phyloP scores from a whole-genome alignment of 2,329 filamentous ascomycete genomes.

The Fusarium falciforme region DNA sequence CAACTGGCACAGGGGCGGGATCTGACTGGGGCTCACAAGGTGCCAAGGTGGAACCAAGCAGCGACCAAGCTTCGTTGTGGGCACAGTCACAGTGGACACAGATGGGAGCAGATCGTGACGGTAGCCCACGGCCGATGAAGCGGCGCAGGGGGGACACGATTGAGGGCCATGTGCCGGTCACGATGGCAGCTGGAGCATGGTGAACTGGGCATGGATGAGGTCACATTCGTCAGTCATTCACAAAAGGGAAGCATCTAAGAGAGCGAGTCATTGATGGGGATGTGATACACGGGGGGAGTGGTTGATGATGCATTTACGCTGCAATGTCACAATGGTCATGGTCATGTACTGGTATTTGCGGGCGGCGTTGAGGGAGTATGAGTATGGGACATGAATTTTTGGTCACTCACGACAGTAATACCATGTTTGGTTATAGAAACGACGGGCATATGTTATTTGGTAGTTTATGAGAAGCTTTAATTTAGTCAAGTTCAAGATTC shows the following conservation, averaged over 20 bases:
- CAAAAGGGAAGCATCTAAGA: slow-evolving; percentile 2
- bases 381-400: slow-evolving; percentile 15
- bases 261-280: slow-evolving; percentile 8
- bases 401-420: slow-evolving; percentile 22
- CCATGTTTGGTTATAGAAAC: slow-evolving; percentile 28
- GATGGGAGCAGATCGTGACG: slow-evolving; percentile 49
- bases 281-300: neutral
- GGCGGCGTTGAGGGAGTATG: slow-evolving; percentile 18
- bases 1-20: slow-evolving; percentile 41
- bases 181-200: slow-evolving; percentile 47
- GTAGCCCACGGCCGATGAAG: slow-evolving; percentile 53
- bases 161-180: slow-evolving; percentile 48
- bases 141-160: slow-evolving; percentile 49
- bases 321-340: slow-evolving; percentile 28
- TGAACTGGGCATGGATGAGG: slow-evolving; percentile 20
- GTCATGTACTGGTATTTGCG: slow-evolving; percentile 7
- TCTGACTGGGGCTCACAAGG: slow-evolving; percentile 48
- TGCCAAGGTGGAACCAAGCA: slow-evolving; percentile 46
- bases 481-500: neutral
- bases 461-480: slow-evolving; percentile 17
- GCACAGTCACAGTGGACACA: slow-evolving; percentile 49
- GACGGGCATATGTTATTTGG: slow-evolving; percentile 21
- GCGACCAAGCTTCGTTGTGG: slow-evolving; percentile 50
- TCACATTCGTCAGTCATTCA: neutral
- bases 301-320: slow-evolving; percentile 32